A percentile compares a stretch with the other conserved stretches of the same genome.
These are phyloP conservation scores for Kregervanrija delftensis DNA, from an alignment of 805 yeast species.

Conservation along the genomic window DNA sequence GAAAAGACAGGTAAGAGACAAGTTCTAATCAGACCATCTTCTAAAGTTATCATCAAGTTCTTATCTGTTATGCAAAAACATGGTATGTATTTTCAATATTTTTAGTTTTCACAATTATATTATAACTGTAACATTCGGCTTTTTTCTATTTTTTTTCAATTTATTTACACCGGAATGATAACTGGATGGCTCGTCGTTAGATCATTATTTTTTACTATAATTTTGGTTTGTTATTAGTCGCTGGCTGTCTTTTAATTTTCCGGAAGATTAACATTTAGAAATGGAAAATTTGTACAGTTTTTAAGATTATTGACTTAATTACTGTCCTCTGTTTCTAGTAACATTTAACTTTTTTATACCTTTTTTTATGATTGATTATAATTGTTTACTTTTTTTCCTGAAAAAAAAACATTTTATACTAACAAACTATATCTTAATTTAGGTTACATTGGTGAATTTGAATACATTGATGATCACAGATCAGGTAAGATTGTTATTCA, in stretches of 20 bases:
- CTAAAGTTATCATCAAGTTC: slow-evolving; percentile 97
- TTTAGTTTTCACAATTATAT: neutral
- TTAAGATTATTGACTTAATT: neutral
- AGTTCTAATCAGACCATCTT: slow-evolving; percentile 96
- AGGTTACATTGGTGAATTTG: slow-evolving; percentile 95
- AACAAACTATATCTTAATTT: slow-evolving; percentile 23
- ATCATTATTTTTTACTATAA: slow-evolving; percentile 19
- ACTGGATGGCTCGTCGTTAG: slow-evolving; percentile 93
- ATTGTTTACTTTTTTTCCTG: neutral
- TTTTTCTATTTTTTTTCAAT: neutral
- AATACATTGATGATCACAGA: slow-evolving; percentile 99
- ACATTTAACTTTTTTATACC: neutral
- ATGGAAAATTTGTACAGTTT: neutral
- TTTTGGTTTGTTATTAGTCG: slow-evolving; percentile 39
- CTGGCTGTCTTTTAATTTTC: slow-evolving; percentile 96
- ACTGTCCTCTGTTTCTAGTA: neutral
- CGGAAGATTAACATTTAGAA: slow-evolving; percentile 58
- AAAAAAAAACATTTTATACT: too few species aligned
- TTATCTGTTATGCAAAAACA: slow-evolving; percentile 96
- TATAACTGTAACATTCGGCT: neutral
- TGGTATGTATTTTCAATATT: slow-evolving; percentile 44
- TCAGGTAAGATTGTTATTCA: slow-evolving; percentile 96
- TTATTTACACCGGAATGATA: slow-evolving; percentile 75
- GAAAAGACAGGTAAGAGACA: slow-evolving; percentile 99
- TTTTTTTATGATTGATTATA: neutral